A percentile compares a stretch with the other conserved stretches of the same genome.
Conservation (phyloP, 2,329 filamentous ascomycete species). For the Aspergillus puulaauensis region DNA sequence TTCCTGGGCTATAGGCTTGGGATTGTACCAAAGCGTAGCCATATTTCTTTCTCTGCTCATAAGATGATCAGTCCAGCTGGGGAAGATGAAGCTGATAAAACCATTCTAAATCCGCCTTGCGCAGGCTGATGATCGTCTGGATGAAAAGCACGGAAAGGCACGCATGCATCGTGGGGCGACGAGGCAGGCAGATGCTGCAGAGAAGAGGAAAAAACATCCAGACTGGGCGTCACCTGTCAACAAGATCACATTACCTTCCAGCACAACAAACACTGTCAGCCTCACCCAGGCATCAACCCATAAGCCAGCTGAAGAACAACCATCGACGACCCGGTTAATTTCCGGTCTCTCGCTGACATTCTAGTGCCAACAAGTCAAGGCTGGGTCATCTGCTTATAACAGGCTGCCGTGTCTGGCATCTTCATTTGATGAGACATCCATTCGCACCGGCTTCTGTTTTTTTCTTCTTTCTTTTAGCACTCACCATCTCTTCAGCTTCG, state of each 20-base stretch:
- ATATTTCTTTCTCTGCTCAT: background rate
- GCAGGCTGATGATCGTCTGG: conserved; percentile 1
- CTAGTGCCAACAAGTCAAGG: background rate
- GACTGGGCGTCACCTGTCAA: background rate
- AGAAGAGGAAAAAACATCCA: background rate
- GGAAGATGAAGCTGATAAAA: background rate
- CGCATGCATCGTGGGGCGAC: conserved; percentile 1
- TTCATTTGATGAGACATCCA: background rate
- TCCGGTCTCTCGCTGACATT: background rate
- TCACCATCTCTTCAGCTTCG: background rate
- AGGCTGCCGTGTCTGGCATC: background rate
- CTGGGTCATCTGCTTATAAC: background rate
- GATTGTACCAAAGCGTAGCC: background rate
- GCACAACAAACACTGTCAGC: background rate
- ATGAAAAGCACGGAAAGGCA: background rate
- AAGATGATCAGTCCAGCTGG: background rate
- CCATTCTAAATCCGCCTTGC: background rate
- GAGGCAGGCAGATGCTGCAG: background rate
- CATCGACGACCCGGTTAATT: background rate
- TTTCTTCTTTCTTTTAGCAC: background rate
- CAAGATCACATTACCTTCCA: background rate
- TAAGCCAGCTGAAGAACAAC: background rate
- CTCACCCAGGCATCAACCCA: conserved; percentile 2
- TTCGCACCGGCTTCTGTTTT: background rate
- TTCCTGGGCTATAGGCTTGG: background rate